Evolutionary conservation across 2,329 filamentous ascomycete species (phyloP).

Genomic region (Xylariaceae sp.): DNA sequence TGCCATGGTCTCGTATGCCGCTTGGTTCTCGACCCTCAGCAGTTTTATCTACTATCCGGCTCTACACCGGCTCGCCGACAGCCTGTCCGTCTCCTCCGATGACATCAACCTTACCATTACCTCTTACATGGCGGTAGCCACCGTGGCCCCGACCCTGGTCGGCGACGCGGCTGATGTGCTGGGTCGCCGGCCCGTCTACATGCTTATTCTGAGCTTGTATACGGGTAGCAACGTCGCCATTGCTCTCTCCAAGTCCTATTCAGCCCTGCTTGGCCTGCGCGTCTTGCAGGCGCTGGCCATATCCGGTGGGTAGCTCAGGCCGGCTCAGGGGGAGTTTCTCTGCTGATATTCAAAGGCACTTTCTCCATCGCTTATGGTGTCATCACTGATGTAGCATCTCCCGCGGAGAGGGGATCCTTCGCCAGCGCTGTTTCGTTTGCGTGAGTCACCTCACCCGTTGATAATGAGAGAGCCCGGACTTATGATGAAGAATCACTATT

Average conservation of each 20-base stretch:
- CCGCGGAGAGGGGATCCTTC: slow-evolving; percentile 12
- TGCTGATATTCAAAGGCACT: background rate
- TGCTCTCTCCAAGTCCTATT: slow-evolving; percentile 6
- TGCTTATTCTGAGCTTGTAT: slow-evolving; percentile 29
- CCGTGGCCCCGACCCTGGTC: slow-evolving; percentile 31
- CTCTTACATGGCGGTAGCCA: slow-evolving; percentile 17
- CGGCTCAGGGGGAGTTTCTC: background rate
- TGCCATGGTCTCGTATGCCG: slow-evolving; percentile 8
- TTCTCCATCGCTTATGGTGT: slow-evolving; percentile 11
- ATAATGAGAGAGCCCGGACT: background rate
- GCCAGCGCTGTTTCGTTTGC: slow-evolving; percentile 2
- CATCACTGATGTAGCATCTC: slow-evolving; percentile 12
- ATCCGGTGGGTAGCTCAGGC: slow-evolving; percentile 3
- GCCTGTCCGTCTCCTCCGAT: slow-evolving; percentile 9
- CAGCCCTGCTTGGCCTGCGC: slow-evolving; percentile 7
- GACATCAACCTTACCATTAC: slow-evolving; percentile 17
- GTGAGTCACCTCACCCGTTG: background rate
- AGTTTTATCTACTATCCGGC: slow-evolving; percentile 15
- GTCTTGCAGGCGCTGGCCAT: slow-evolving; percentile 11
- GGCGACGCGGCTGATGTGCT: slow-evolving; percentile 31
- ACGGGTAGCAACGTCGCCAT: slow-evolving; percentile 23
- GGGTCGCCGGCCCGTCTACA: slow-evolving; percentile 32
- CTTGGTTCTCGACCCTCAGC: slow-evolving; percentile 11
- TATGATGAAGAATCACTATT: slow-evolving; percentile 2
- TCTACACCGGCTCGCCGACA: slow-evolving; percentile 6